These are phyloP conservation scores for Aspergillus floridensis DNA, from an alignment of 2,329 filamentous ascomycete species.

Conservation along the genomic window DNA sequence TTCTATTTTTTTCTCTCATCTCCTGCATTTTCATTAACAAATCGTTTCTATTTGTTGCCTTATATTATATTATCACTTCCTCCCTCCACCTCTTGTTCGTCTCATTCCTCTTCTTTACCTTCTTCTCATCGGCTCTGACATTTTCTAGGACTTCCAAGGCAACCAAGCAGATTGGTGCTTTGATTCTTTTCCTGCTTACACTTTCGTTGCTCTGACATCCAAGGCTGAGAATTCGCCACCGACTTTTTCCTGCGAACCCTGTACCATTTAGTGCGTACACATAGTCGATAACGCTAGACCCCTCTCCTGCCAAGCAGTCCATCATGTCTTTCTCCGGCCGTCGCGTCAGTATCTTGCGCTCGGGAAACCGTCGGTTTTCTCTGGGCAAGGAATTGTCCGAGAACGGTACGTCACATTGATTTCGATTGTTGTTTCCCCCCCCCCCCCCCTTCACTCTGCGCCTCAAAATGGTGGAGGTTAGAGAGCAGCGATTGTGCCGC, in stretches of 20 bases:
- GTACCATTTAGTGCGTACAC: not conserved
- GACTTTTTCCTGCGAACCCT: not conserved
- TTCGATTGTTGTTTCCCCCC: not conserved
- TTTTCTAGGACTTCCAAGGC: no score
- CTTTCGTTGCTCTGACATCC: no score
- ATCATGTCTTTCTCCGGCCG: conserved; percentile 49
- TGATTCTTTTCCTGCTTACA: not conserved
- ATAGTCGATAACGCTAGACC: not conserved
- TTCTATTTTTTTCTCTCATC: not conserved
- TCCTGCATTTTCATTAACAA: not conserved
- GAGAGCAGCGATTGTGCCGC: no score
- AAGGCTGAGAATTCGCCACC: not conserved
- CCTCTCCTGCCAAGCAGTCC: conserved; percentile 4
- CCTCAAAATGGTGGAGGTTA: no score
- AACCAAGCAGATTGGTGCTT: not conserved
- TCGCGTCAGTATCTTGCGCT: conserved; percentile 44
- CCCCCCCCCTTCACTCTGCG: no score
- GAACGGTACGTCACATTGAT: conserved; percentile 39
- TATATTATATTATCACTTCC: not conserved
- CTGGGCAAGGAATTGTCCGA: conserved; percentile 44
- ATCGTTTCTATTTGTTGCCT: not conserved
- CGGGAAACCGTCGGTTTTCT: conserved; percentile 42
- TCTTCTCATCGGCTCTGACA: not conserved
- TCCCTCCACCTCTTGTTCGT: not conserved
- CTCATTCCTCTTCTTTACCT: not conserved